Evolutionary conservation across 202 grass and related monocot species (phyloP), one percentile per base, ranked within the genome.

Genomic region (Dendrocalamus latiflorus): DNA sequence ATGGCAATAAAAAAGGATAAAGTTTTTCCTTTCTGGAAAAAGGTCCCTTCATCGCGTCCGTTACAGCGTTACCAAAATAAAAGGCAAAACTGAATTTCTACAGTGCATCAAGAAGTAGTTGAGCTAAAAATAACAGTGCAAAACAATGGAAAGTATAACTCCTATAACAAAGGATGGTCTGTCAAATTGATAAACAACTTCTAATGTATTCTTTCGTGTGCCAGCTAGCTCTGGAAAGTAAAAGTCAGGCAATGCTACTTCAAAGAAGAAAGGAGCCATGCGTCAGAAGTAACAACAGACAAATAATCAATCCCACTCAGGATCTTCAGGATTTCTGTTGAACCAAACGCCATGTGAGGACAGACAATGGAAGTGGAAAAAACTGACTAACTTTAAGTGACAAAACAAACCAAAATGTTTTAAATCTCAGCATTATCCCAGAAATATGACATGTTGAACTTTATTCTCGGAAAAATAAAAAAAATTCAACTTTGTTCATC

Each of bases 11-110:
- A 78, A 53, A 80, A 41, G 4, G 3, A 20, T 42, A 26, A 33
- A 39, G 26, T 43, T 51, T 78, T 49, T 53, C 34, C 74, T 71
- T 72, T 85, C 21, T 24, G 60, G 14, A 71, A 51, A 77, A 70
- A 70, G 49, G 18, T 5, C 65, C 37, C 10, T 53, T 43, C 55
- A 15, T 39, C 7, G 0, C 22, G 30, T 72, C 65, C 17, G 43
- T 63, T 85, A 33, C 55, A 72, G 15, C 22, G 36, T 42, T 78
- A 53, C 33, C 56, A 71, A 50, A 62, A 44, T 37, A 85, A 54
- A 50, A 38, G 38, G 37, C 4, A 51, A 55, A 82, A 62, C 22
- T 72, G 34, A 53, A 72, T 61, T 41, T 41, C 11, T 50, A 36
- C 10, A 15, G 21, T 41, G 54, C 38, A 13, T n/a, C 22, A 51